phyloP scores from a whole-genome alignment of 2,329 filamentous ascomycete species.

The Aureobasidium sp. region DNA sequence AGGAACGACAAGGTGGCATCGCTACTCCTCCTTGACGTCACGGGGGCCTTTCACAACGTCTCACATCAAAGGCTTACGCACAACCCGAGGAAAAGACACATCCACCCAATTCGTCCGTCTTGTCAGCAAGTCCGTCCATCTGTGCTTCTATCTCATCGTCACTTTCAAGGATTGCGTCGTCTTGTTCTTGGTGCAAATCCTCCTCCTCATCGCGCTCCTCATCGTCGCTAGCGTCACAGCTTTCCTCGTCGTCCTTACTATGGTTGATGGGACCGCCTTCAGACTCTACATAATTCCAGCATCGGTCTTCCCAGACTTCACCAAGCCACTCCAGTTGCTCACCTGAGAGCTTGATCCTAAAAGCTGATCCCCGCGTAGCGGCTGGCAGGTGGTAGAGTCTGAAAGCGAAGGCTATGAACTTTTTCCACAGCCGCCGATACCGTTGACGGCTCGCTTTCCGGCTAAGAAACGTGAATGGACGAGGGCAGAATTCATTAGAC shows the following conservation, averaged over 20 bases:
- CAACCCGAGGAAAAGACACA: conserved; percentile 24
- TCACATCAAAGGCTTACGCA: conserved; percentile 27
- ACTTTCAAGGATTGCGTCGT: too few species aligned
- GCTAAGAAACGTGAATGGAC: not conserved
- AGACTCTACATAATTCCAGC: not conserved
- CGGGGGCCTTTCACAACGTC: conserved; percentile 26
- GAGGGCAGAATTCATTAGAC: not conserved
- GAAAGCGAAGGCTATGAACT: not conserved
- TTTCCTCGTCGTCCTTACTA: not conserved
- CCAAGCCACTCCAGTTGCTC: not conserved
- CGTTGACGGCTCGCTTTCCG: not conserved
- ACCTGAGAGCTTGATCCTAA: not conserved
- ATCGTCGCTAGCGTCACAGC: not conserved
- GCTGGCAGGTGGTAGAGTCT: not conserved
- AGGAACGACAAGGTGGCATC: conserved; percentile 18
- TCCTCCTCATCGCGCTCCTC: not conserved
- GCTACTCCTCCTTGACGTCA: conserved; percentile 24
- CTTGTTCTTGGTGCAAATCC: too few species aligned
- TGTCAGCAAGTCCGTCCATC: too few species aligned
- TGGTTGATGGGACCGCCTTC: not conserved
- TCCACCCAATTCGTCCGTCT: too few species aligned
- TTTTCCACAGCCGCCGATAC: not conserved
- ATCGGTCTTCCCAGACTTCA: not conserved
- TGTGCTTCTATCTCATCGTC: too few species aligned
- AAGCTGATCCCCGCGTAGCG: not conserved